phyloP scores from a whole-genome alignment of 2,329 filamentous ascomycete species.

The Colletotrichum sp. region DNA sequence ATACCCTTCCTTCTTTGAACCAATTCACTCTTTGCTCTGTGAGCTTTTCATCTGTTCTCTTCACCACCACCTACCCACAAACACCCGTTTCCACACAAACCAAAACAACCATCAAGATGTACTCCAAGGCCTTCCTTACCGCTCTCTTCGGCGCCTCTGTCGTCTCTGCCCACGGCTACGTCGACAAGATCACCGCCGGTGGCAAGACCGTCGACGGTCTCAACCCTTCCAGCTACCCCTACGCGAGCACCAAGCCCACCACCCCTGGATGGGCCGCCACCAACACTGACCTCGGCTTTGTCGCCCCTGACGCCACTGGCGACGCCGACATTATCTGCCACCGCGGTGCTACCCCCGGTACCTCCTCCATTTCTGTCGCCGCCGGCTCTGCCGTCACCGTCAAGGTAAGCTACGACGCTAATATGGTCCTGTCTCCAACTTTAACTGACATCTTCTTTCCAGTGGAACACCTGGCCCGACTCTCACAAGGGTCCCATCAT shows the following conservation, averaged over 20 bases:
- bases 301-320: conserved; percentile 44
- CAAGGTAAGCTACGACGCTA: conserved; percentile 27
- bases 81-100: neutral
- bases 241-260: conserved; percentile 27
- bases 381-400: conserved; percentile 65
- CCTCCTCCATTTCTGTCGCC: conserved; percentile 47
- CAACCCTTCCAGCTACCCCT: conserved; percentile 27
- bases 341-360: conserved; percentile 43
- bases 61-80: neutral
- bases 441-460: neutral
- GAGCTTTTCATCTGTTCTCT: conserved; percentile 13
- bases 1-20: neutral
- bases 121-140: conserved; percentile 23
- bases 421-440: neutral
- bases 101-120: neutral
- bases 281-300: conserved; percentile 45
- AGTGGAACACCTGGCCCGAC: conserved; percentile 68
- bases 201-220: conserved; percentile 32
- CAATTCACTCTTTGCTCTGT: conserved; percentile 18
- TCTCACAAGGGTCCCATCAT: conserved; percentile 67
- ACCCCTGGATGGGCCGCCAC: conserved; percentile 24
- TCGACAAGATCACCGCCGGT: conserved; percentile 31
- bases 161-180: conserved; percentile 35
- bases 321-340: conserved; percentile 52
- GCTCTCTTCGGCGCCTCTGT: conserved; percentile 24